Conservation (phyloP, 176 grass and related monocot genomes). For the Aegilops bicornis region DNA sequence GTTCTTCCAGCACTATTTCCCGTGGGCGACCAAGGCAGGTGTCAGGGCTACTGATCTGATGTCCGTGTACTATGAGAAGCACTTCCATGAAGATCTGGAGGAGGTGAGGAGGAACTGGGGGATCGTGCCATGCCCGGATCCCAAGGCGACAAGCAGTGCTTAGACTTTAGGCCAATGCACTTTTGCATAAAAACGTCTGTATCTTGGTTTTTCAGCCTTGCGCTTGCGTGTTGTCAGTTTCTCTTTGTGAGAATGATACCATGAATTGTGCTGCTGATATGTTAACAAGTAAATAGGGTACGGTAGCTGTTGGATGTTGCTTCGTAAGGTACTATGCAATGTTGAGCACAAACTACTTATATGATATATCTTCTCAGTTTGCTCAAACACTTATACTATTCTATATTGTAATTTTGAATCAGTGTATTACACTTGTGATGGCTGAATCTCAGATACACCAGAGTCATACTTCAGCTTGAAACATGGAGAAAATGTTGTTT, state of each 20-base stretch:
- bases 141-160: constrained; percentile 2
- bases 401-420: not conserved
- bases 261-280: not conserved
- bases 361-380: not conserved
- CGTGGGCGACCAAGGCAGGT: constrained; percentile 73
- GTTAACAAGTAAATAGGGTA: not conserved
- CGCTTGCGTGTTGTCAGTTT: not conserved
- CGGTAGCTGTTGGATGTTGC: not conserved
- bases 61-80: constrained; percentile 93
- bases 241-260: not conserved
- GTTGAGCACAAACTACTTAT: not conserved
- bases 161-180: constrained; percentile 24
- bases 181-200: constrained; percentile 6
- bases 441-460: no score
- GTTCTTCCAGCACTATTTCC: constrained; percentile 84
- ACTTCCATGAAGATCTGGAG: constrained; percentile 80
- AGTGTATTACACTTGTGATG: not conserved
- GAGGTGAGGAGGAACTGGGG: constrained; percentile 78
- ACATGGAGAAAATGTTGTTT: not conserved
- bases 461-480: not conserved
- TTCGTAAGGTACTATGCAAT: not conserved
- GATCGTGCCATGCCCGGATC: constrained; percentile 56
- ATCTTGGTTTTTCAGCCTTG: not conserved
- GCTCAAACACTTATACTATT: not conserved
- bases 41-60: constrained; percentile 71